Evolutionary conservation across 2,329 filamentous ascomycete species (phyloP).

Genomic region (Coniella vitis): DNA sequence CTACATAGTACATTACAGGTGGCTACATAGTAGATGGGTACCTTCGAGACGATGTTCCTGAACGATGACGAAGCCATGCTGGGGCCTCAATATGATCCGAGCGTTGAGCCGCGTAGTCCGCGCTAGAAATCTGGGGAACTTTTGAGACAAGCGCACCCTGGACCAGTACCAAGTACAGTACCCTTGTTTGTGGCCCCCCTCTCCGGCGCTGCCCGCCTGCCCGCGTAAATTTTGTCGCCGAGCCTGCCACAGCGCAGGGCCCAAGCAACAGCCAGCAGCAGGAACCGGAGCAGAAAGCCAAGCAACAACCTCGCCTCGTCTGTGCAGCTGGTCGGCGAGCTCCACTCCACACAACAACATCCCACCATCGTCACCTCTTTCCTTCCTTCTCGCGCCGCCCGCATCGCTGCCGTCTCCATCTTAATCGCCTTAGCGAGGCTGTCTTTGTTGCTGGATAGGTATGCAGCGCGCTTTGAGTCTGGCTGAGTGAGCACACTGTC

Average conservation of each 20-base stretch:
- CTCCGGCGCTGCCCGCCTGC: neutral
- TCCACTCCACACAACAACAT: slow-evolving; percentile 4
- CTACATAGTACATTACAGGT: too few species aligned
- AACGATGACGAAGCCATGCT: neutral
- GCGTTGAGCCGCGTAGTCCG: neutral
- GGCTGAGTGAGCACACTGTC: neutral
- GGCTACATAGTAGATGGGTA: too few species aligned
- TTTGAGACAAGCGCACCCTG: neutral
- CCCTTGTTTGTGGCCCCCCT: neutral
- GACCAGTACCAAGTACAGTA: too few species aligned
- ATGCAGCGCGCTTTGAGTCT: neutral
- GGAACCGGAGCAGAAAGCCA: neutral
- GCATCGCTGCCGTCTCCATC: neutral
- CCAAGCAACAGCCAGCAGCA: neutral
- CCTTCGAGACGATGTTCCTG: too few species aligned
- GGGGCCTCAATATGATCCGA: slow-evolving; percentile 4
- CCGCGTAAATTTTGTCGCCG: slow-evolving; percentile 15
- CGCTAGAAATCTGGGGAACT: slow-evolving; percentile 1
- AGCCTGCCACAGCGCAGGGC: slow-evolving; percentile 14
- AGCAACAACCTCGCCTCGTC: slow-evolving; percentile 11
- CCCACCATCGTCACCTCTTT: slow-evolving; percentile 1
- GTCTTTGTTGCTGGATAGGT: neutral
- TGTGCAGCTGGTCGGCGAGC: slow-evolving; percentile 3
- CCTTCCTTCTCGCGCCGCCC: neutral
- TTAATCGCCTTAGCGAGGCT: neutral